Base-by-base conservation (phyloP, 805 yeast genomes). In the Starmerella apicola region DNA sequence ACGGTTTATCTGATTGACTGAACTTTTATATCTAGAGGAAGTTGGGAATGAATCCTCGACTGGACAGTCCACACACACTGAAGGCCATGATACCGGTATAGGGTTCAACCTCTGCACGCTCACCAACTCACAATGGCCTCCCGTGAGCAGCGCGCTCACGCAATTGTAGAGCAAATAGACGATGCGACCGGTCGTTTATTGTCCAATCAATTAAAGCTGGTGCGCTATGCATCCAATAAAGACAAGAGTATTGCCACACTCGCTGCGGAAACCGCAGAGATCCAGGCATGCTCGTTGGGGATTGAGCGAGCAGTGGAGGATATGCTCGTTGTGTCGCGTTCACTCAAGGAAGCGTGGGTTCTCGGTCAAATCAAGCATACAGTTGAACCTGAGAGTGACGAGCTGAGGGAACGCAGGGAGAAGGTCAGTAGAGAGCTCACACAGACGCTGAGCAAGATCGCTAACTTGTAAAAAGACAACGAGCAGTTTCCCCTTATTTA, bases 341-440 rank as follows among this genome's bases (percentile, higher is more conserved):
- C 58, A 17, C 44, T 63, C 27, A 63, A 63, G 42, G 68, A 63
- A 45, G 62, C 65, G n/a, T 63, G 67, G 67, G 51, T 64, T 17
- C 51, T 63, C 17, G 67, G 68, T 18, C 65, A 61, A 43, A 53
- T 62, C 26, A 35, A 35, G 24, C 34, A 42, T 30, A 26, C 32
- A 6, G n/a, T n/a, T n/a, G 31, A 32, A 16, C 27, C 42, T 9
- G 32, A 35, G 2, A 16, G 38, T 2, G 31, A 23, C 3, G 45
- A 25, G n/a, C 40, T 38, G 34, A 10, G 13, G 16, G 36, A 24
- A 17, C 5, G n/a, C 5, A 39, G 45, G 8, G 21, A 23, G 5
- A 18, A 12, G 16, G 27, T 22, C 3, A 42, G 40, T 12, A 24
- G 20, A 6, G 34, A 33, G 27, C 34, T 43, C 16, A 40, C 34